Evolutionary conservation across 1,284 basidiomycete species (phyloP), one percentile per base, ranked within the genome.

Genomic region (Ustilago xerochloae): DNA sequence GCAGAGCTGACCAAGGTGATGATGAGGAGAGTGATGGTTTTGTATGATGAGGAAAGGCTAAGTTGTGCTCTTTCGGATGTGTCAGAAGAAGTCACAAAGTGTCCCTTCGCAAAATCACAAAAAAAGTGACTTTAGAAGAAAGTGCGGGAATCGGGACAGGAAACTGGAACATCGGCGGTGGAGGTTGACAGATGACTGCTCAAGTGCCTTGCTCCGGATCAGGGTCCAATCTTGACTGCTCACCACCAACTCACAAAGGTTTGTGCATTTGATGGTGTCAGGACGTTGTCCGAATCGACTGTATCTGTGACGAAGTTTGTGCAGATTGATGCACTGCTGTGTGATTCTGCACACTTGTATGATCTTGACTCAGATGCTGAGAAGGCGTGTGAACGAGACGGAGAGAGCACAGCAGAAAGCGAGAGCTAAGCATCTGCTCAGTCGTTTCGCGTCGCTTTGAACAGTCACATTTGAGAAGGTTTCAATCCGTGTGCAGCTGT

Each of bases 381-480:
- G 35, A 36, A 36, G 7, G 35, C 32, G 32, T 33, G 32, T 33
- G 32, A 5, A 15, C 16, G 4, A 33, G 4, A 33, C 10, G 10
- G 16, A 10, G 32, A 33, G 32, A 33, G 16, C 38, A 33, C 41
- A 39, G 51, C 38, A 22, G 26, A 16, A 9, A 9, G 16, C 32
- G 16, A 2, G 10, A 33, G 32, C 32, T 2, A 9, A 33, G 16
- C 32, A 4, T 43, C 30, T 13, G 20, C 24, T 36, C 22, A 38
- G 55, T 58, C 55, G 55, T 48, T 28, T 58, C 47, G 55, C 55
- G 36, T 58, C 55, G 55, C 20, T 50, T 50, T 10, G 24, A 8
- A 9, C 38, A 20, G 20, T 10, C 32, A 10, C 38, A 4, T 41
- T 41, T 20, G 35, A 20, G 32, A 41, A n/a, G n/a, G n/a, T n/a